Conservation (phyloP, 257 asterid genomes). For the Solanum medicagineum region DNA sequence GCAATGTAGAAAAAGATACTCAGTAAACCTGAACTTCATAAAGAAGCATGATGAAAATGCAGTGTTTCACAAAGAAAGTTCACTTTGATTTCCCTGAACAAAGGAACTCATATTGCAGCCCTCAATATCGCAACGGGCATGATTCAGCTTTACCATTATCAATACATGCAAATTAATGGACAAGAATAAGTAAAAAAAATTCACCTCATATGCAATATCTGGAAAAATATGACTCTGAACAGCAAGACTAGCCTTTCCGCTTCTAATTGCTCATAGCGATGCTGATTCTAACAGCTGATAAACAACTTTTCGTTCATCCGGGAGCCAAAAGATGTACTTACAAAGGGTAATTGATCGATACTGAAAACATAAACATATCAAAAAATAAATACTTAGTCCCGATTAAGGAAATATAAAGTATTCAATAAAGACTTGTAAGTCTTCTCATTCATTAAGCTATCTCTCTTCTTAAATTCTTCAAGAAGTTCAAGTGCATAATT, state of each 20-base stretch:
- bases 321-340: neutral
- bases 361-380: neutral
- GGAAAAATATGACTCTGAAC: neutral
- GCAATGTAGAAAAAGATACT: neutral
- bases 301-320: neutral
- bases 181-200: neutral
- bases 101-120: neutral
- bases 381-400: slow-evolving; percentile 7
- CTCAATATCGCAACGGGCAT: neutral
- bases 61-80: neutral
- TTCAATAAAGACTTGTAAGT: slow-evolving; percentile 49
- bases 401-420: slow-evolving; percentile 45
- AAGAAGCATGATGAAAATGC: neutral
- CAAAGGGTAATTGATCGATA: neutral
- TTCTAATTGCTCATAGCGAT: neutral
- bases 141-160: neutral
- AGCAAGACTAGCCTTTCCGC: neutral
- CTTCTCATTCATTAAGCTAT: slow-evolving; percentile 69
- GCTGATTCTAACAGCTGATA: neutral
- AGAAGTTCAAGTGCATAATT: slow-evolving; percentile 61
- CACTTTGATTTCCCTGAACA: neutral
- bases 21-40: neutral
- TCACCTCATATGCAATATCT: neutral
- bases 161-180: neutral
- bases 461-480: slow-evolving; percentile 57